Conservation (phyloP, 306 rosid species). For the Castanea sativa region DNA sequence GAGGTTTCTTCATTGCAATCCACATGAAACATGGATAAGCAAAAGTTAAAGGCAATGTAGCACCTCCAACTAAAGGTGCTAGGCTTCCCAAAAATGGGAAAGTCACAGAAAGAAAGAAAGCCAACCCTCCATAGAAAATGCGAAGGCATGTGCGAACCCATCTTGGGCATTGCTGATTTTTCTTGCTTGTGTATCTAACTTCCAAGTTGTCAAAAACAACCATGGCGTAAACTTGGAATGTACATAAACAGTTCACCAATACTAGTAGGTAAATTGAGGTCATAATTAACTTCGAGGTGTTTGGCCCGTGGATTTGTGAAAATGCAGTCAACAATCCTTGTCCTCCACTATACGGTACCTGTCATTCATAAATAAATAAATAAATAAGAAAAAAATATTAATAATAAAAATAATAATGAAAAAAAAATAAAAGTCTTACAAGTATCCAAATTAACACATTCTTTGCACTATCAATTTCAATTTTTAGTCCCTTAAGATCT, state of each 20-base stretch:
- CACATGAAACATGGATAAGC: slow-evolving; percentile 86
- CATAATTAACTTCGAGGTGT: slow-evolving; percentile 38
- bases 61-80: slow-evolving; percentile 46
- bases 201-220: slow-evolving; percentile 63
- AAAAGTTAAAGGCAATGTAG: slow-evolving; percentile 56
- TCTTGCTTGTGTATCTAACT: slow-evolving; percentile 32
- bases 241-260: slow-evolving; percentile 37
- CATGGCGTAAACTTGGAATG: slow-evolving; percentile 67
- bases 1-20: slow-evolving; percentile 53
- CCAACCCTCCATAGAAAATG: slow-evolving; percentile 51
- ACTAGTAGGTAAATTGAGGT: slow-evolving; percentile 39
- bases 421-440: no score
- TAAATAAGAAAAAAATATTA: background rate
- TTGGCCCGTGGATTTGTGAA: slow-evolving; percentile 24
- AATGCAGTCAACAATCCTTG: slow-evolving; percentile 36
- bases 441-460: no score
- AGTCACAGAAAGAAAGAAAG: slow-evolving; percentile 44
- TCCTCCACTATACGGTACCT: slow-evolving; percentile 34
- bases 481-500: no score
- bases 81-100: slow-evolving; percentile 63
- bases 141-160: slow-evolving; percentile 33
- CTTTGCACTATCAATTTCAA: no score
- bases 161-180: slow-evolving; percentile 38
- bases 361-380: background rate
- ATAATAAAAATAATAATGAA: no score